A percentile compares a stretch with the other conserved stretches of the same genome.
These are phyloP conservation scores for Vaccinium darrowii DNA, from an alignment of 148 eudicot species.

Conservation along the genomic window DNA sequence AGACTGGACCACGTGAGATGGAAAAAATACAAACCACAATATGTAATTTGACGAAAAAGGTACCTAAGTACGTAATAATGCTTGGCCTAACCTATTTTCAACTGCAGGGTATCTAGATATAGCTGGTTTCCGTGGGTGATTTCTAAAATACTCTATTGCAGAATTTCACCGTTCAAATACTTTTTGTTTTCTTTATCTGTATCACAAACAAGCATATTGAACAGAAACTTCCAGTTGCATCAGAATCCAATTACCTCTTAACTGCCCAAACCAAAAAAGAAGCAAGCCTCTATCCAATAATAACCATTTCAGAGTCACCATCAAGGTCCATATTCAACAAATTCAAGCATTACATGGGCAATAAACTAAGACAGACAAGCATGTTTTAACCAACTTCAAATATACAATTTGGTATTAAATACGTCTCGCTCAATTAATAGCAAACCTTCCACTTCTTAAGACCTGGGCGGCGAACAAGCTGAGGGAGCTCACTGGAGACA, in stretches of 20 bases:
- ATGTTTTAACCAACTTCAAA: neutral
- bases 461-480: conserved; percentile 92
- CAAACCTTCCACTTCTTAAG: conserved; percentile 93
- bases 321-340: neutral
- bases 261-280: neutral
- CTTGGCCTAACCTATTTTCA: neutral
- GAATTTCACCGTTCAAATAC: neutral
- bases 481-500: conserved; percentile 85
- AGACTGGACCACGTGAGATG: neutral
- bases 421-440: neutral
- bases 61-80: neutral
- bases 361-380: neutral
- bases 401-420: neutral
- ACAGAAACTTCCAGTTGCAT: neutral
- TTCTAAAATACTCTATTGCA: neutral
- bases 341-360: neutral
- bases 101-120: neutral
- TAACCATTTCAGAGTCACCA: neutral
- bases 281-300: neutral
- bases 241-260: neutral
- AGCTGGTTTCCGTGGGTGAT: neutral
- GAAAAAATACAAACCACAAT: neutral
- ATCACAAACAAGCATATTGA: neutral
- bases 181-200: neutral
- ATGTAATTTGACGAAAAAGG: neutral